Base-by-base conservation (phyloP, 164 flowering plant genomes). In the Aristolochia californica region DNA sequence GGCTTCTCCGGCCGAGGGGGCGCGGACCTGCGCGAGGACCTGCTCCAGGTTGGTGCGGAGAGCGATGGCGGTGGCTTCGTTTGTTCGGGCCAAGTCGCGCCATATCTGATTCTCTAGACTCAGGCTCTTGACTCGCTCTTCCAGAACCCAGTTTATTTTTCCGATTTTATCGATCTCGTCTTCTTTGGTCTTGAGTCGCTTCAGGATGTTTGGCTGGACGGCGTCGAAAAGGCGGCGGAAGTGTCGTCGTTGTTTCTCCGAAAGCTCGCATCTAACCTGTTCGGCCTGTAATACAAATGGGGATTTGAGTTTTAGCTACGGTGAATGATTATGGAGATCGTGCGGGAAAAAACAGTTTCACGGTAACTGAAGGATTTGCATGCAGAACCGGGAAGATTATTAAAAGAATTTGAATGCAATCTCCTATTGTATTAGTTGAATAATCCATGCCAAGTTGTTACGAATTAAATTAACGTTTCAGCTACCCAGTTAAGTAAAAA, bases 31-130 rank as follows among this genome's bases (percentile, higher is more conserved):
- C 13, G 83, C 72, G 1, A 83, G 68, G 13, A 78, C 78, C 58
- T 78, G 82, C 51, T 79, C 87, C 24, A 88, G 76, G 51, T 83
- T 78, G 59, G 61, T 45, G 0, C 85, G 67, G 0, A 88, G 68
- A 1, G 83, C 78, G 61, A 80, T 79, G n/a, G 83, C 94, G 0
- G 88, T 76, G 22, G 96, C 91, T 56, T 88, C 96, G 74, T 81
- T 83, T 12, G 79, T 61, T 40, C 78, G 83, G 0, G 96, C 93
- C 51, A 85, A 28, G 14, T 83, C 88, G 5, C 81, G 51, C 96
- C 94, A 88, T 26, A 85, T 74, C 62, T 83, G 87, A 53, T 80
- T 85, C 74, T 88, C 91, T 17, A 82, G 8, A 70, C 60, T 70
- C 15, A 88, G 75, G 2, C 71, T 70, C 55, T 74, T 78, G 48